A percentile compares a stretch with the other conserved stretches of the same genome.
Conservation (phyloP, 1,139 yeast species). For the Maudiozyma humilis region DNA sequence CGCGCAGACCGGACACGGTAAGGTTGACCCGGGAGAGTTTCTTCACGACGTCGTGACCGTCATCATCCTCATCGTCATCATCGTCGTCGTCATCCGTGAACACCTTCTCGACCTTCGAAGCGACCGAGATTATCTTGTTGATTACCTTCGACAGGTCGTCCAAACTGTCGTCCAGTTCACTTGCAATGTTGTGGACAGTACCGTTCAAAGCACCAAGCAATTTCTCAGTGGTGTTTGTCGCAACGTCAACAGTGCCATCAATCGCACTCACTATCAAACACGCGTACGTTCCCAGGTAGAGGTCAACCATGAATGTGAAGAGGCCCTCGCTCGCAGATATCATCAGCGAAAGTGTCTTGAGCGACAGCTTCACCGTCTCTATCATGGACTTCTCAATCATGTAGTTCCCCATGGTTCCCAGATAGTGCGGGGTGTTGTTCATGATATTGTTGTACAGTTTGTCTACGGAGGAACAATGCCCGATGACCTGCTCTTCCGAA, state of each 20-base stretch:
- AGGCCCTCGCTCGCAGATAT: conserved; percentile 53
- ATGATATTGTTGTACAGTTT: conserved; percentile 36
- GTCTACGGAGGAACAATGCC: conserved; percentile 42
- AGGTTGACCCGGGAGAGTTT: conserved; percentile 43
- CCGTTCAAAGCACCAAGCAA: conserved; percentile 52
- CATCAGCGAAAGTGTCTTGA: conserved; percentile 36
- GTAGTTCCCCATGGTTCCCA: conserved; percentile 47
- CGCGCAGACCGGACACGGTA: conserved; percentile 47
- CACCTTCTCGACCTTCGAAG: conserved; percentile 41
- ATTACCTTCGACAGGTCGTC: conserved; percentile 45
- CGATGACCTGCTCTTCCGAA: conserved; percentile 33
- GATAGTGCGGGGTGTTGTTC: conserved; percentile 47
- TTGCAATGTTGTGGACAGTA: conserved; percentile 47
- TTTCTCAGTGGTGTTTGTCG: conserved; percentile 62
- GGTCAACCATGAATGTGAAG: conserved; percentile 55
- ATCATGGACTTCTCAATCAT: conserved; percentile 42
- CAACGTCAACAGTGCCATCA: conserved; percentile 63
- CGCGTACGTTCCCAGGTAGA: conserved; percentile 76
- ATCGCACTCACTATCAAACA: conserved; percentile 71
- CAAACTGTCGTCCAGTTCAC: conserved; percentile 56
- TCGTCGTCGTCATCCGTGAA: conserved; percentile 43
- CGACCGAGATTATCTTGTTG: conserved; percentile 41
- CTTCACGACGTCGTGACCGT: conserved; percentile 28
- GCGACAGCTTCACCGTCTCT: conserved; percentile 39
- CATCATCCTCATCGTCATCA: conserved; percentile 36